A percentile compares a stretch with the other conserved stretches of the same genome.
Conservation (phyloP, 345 rosid species). For the Ricinus communis region DNA sequence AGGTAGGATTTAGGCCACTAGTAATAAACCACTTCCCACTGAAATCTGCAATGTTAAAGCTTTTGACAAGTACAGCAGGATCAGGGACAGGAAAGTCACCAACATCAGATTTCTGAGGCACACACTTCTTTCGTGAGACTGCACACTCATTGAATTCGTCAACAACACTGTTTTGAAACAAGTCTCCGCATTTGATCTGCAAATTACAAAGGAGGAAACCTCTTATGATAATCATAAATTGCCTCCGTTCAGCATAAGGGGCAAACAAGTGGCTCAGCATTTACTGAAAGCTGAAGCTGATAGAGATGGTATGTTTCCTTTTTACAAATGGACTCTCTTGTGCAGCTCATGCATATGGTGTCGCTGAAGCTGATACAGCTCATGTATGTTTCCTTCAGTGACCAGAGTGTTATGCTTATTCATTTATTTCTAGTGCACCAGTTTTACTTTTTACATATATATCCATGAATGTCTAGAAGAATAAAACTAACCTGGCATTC, state of each 20-base stretch:
- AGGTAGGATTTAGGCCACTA: constrained; percentile 90
- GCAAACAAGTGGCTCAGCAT: not conserved
- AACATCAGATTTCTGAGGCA: constrained; percentile 78
- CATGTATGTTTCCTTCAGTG: no score
- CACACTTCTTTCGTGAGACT: constrained; percentile 88
- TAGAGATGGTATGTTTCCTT: not conserved
- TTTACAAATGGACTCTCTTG: not conserved
- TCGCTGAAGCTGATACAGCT: not conserved
- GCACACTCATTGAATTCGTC: constrained; percentile 95
- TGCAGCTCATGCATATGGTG: not conserved
- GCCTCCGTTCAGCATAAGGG: not conserved
- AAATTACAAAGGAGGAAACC: constrained; percentile 8
- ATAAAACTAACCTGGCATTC: constrained; percentile 80
- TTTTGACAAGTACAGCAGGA: constrained; percentile 69
- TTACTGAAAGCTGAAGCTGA: not conserved
- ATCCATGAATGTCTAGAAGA: not conserved
- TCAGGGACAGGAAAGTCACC: constrained; percentile 88
- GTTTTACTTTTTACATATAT: not conserved
- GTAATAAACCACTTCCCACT: constrained; percentile 84
- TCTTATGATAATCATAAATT: constrained; percentile 8
- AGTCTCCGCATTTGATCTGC: constrained; percentile 95
- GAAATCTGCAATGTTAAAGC: constrained; percentile 72
- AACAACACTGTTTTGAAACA: constrained; percentile 77
- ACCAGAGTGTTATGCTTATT: not conserved
- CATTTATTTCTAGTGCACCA: not conserved